phyloP scores from a whole-genome alignment of 768 basidiomycete genomes.

The Leccinellum albellum region DNA sequence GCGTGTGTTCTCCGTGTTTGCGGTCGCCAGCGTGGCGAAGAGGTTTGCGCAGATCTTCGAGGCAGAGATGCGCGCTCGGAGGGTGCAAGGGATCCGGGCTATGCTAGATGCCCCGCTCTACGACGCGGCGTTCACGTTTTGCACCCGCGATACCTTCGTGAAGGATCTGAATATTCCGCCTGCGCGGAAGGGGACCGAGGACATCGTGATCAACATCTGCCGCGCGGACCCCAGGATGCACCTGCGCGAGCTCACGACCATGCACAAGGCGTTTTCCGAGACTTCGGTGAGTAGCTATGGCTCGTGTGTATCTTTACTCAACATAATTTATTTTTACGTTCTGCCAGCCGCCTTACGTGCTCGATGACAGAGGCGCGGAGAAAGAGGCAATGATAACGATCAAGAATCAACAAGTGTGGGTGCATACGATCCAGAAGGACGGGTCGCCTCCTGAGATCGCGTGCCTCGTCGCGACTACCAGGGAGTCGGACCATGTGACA shows the following conservation, averaged over 20 bases:
- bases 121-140: constrained; percentile 54
- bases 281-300: constrained; percentile 48
- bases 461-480: constrained; percentile 64
- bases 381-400: constrained; percentile 53
- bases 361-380: constrained; percentile 40
- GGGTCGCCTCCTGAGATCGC: constrained; percentile 43
- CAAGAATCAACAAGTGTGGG: constrained; percentile 50
- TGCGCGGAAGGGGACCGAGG: background rate
- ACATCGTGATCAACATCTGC: constrained; percentile 29
- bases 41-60: constrained; percentile 43
- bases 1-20: constrained; percentile 54
- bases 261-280: constrained; percentile 55
- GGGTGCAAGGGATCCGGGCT: constrained; percentile 17
- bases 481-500: constrained; percentile 52
- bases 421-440: constrained; percentile 40
- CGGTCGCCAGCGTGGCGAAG: constrained; percentile 42
- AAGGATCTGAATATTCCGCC: background rate
- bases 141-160: constrained; percentile 42
- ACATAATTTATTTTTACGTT: background rate
- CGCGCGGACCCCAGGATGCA: constrained; percentile 32
- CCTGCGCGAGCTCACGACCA: constrained; percentile 32
- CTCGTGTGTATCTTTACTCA: background rate
- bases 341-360: constrained; percentile 53
- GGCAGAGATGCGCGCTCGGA: constrained; percentile 35
- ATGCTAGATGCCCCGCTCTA: constrained; percentile 50